Evolutionary conservation across 2,329 filamentous ascomycete species (phyloP), one percentile per base, ranked within the genome.

Genomic region (Aureobasidium sp.): DNA sequence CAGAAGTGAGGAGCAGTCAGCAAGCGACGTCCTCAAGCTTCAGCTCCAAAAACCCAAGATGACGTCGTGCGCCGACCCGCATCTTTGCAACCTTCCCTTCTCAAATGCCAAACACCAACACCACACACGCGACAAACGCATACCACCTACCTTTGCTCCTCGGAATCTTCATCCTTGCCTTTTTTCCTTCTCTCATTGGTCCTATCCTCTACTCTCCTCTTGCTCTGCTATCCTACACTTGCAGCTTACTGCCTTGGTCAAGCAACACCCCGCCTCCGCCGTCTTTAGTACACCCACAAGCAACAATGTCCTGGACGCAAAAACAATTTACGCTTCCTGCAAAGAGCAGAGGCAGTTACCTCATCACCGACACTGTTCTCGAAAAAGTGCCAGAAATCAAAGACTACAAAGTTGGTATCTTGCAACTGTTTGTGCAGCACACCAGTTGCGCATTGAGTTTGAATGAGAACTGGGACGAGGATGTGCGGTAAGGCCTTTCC

Each of bases 341-440:
- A 25, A 83, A 85, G 71, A 84, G 86, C 48, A 86, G 92, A 64
- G 94, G 94, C 73, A 90, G 86, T 59, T 97, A 97, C 78, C 88
- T 97, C 63, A 82, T 97, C 69, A 97, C 93, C 55, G 85, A 92
- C 73, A 80, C 87, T 58, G 82, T 97, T 61, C 68, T 85, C 30
- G 78, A 80, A 54, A 79, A 85, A 63, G 77, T 97, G 0, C 92
- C 93, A 4, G 91, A 97, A 76, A 83, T 97, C 66, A 80, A 81
- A 63, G 74, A 84, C 66, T 96, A 96, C 82, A 93, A 93, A 74
- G 84, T 94, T 68, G 91, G 91, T 48, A 77, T 96, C 64, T 78
- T 97, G 65, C 86, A 96, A 73, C 81, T 99, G 50, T 99, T 97
- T 74, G 82, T 97, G 60, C 93, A 99, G 77, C 94, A 99, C 77